Percentiles rank a stretch among this genome's conserved stretches.
Evolutionary conservation across 1,284 basidiomycete species (phyloP).

Genomic region (Sanguinoderma infundibulare): DNA sequence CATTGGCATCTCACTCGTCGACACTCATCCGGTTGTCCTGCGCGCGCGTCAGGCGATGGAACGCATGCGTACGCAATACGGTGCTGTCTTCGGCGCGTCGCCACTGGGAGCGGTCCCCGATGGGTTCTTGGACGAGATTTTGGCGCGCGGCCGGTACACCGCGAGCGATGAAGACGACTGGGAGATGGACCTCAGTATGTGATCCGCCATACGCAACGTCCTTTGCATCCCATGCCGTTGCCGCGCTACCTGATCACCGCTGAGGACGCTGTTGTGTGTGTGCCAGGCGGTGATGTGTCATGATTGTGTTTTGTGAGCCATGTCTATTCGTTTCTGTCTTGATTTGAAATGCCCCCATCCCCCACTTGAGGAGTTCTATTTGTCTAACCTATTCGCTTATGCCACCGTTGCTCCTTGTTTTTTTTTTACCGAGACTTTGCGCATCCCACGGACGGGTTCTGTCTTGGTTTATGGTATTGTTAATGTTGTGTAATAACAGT

Average conservation of each 20-base stretch:
- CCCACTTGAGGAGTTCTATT: constrained; percentile 3
- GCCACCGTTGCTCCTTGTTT: constrained; percentile 13
- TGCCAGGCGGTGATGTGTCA: not conserved
- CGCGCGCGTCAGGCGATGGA: constrained; percentile 74
- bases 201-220: constrained; percentile 8
- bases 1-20: constrained; percentile 63
- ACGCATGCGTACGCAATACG: constrained; percentile 46
- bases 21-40: constrained; percentile 68
- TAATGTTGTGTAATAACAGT: constrained; percentile 27
- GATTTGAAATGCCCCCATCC: constrained; percentile 15
- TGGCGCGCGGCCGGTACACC: constrained; percentile 32
- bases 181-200: constrained; percentile 42
- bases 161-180: constrained; percentile 19
- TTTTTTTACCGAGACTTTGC: constrained; percentile 15
- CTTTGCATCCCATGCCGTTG: not conserved
- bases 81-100: constrained; percentile 61
- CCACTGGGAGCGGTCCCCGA: constrained; percentile 63
- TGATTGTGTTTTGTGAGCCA: constrained; percentile 17
- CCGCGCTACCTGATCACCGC: not conserved
- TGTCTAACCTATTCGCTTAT: constrained; percentile 21
- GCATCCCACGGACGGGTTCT: constrained; percentile 7
- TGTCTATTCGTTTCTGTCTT: constrained; percentile 14
- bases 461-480: constrained; percentile 24
- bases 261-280: not conserved
- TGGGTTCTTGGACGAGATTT: constrained; percentile 67